Percentiles rank a stretch among this genome's conserved stretches.
Evolutionary conservation across 305 asterid genomes (phyloP).

Genomic region (Fraxinus paxiana): DNA sequence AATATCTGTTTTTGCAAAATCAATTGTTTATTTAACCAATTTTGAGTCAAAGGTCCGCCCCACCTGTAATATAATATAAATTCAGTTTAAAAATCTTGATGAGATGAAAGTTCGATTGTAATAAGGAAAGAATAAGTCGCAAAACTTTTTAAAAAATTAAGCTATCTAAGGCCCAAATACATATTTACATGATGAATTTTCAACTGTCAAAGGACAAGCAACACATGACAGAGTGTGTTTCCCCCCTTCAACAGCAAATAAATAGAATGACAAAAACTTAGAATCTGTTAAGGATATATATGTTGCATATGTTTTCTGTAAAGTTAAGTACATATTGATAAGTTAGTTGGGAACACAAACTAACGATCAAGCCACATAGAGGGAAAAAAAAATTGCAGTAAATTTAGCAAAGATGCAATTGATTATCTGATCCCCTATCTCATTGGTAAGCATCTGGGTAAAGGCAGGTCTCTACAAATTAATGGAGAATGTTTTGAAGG

Average conservation of each 20-base stretch:
- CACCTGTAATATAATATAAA: conserved; percentile 51
- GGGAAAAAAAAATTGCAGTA: not conserved
- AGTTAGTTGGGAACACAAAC: not conserved
- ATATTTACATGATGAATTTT: not conserved
- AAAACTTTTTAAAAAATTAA: not conserved
- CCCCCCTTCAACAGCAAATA: not conserved
- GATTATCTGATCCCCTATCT: not conserved
- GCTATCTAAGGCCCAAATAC: not conserved
- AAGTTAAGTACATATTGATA: not conserved
- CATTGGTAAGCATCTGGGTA: not conserved
- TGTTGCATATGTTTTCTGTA: not conserved
- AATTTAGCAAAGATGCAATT: not conserved
- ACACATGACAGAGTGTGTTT: not conserved
- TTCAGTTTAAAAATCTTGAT: conserved; percentile 15
- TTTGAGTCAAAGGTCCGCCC: conserved; percentile 94
- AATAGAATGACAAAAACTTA: not conserved
- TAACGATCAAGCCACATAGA: not conserved
- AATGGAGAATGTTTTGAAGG: not conserved
- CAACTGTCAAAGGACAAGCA: not conserved
- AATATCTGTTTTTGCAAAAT: conserved; percentile 76
- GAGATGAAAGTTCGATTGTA: not conserved
- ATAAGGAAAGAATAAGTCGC: not conserved
- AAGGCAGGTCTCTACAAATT: not conserved
- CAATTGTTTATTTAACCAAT: conserved; percentile 78
- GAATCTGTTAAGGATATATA: not conserved